Evolutionary conservation across 129 eudicot genomes (phyloP).

Genomic region (Pseudognaphalium luteoalbum): DNA sequence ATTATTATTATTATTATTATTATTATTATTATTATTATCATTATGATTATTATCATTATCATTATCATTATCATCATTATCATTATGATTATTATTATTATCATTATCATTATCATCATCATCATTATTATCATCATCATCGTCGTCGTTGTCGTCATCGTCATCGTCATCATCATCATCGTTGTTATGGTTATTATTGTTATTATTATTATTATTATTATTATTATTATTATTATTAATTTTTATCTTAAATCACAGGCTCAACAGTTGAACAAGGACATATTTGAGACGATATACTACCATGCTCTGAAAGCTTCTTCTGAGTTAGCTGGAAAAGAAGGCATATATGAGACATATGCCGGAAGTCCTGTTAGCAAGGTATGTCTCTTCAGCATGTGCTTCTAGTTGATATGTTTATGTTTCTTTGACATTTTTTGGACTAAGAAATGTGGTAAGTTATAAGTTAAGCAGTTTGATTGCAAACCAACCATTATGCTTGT

Average conservation of each 20-base stretch:
- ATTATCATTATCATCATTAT: too few species aligned
- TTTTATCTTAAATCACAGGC: neutral
- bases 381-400: conserved; percentile 9
- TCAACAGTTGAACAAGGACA: conserved; percentile 93
- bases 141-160: too few species aligned
- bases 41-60: neutral
- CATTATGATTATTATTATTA: neutral
- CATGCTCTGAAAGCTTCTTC: conserved; percentile 85
- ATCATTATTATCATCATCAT: too few species aligned
- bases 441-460: neutral
- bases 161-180: too few species aligned
- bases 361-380: conserved; percentile 99
- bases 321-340: conserved; percentile 84
- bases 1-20: neutral
- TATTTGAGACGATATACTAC: conserved; percentile 94
- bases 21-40: neutral
- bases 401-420: neutral
- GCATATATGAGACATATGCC: conserved; percentile 73
- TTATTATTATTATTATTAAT: neutral
- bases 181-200: too few species aligned
- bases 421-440: neutral
- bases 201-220: too few species aligned
- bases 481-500: neutral
- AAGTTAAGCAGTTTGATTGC: neutral
- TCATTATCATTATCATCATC: neutral